A percentile compares a stretch with the other conserved stretches of the same genome.
Evolutionary conservation across 352 stramenopile genomes (phyloP).

Genomic region (Nothophytophthora sp.): DNA sequence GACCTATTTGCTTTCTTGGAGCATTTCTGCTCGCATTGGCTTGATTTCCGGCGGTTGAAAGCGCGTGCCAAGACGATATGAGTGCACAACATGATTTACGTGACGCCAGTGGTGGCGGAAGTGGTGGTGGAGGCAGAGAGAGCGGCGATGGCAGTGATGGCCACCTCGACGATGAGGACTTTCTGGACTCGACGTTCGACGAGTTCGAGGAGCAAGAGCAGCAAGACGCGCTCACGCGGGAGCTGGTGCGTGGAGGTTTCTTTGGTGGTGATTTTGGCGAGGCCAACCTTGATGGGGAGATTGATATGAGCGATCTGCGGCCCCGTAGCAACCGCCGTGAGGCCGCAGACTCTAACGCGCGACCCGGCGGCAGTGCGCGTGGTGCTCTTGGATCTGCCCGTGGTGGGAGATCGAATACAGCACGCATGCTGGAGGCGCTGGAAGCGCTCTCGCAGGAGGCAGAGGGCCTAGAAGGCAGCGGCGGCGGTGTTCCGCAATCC

Average conservation of each 20-base stretch:
- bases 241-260: constrained; percentile 20
- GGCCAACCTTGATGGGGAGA: neutral
- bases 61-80: constrained; percentile 3
- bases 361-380: neutral
- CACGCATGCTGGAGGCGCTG: constrained; percentile 53
- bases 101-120: constrained; percentile 12
- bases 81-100: constrained; percentile 14
- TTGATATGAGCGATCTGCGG: too few species aligned
- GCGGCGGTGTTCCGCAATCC: constrained; percentile 34
- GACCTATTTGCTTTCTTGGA: too few species aligned
- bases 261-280: constrained; percentile 8
- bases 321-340: neutral
- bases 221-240: constrained; percentile 26
- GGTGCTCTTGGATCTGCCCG: too few species aligned
- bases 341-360: neutral
- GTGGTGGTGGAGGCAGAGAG: constrained; percentile 11
- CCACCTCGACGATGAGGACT: constrained; percentile 13
- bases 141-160: constrained; percentile 11
- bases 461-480: constrained; percentile 4
- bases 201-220: constrained; percentile 31
- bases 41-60: neutral
- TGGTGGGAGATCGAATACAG: constrained; percentile 20
- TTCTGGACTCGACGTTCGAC: constrained; percentile 28
- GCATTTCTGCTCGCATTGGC: too few species aligned
- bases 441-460: constrained; percentile 51